Percentiles rank a stretch among this genome's conserved stretches.
Evolutionary conservation across 2,329 filamentous ascomycete species (phyloP).

Genomic region (Passalora sequoiae): DNA sequence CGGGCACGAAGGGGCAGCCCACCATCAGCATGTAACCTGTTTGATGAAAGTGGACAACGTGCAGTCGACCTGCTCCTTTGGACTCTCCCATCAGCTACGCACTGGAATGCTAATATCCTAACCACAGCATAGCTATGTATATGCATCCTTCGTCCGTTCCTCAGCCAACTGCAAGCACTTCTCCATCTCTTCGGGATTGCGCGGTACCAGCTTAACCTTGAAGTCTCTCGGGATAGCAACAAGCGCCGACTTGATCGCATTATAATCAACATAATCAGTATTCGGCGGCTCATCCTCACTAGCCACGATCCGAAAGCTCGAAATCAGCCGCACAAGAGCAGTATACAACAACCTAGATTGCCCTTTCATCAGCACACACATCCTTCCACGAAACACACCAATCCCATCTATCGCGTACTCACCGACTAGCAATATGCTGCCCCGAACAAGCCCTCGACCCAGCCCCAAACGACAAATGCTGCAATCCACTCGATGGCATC

Average conservation of each 20-base stretch:
- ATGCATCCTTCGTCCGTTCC: conserved; percentile 46
- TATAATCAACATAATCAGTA: conserved; percentile 59
- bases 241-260: conserved; percentile 54
- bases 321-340: conserved; percentile 47
- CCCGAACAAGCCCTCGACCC: conserved; percentile 51
- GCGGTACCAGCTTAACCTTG: conserved; percentile 52
- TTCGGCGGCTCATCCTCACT: conserved; percentile 50
- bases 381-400: neutral
- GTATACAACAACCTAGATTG: conserved; percentile 44
- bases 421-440: conserved; percentile 45
- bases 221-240: conserved; percentile 58
- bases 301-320: conserved; percentile 48
- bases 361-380: conserved; percentile 16
- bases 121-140: conserved; percentile 30
- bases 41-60: too few species aligned
- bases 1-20: too few species aligned
- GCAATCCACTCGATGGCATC: conserved; percentile 27
- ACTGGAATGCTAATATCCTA: neutral
- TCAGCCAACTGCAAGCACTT: conserved; percentile 43
- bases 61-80: too few species aligned
- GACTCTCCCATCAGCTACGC: neutral
- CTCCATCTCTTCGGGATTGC: conserved; percentile 39
- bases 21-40: too few species aligned
- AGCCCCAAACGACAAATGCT: conserved; percentile 50
- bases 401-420: neutral